Conservation (phyloP, 1,284 basidiomycete species). For the Cerrena zonata region DNA sequence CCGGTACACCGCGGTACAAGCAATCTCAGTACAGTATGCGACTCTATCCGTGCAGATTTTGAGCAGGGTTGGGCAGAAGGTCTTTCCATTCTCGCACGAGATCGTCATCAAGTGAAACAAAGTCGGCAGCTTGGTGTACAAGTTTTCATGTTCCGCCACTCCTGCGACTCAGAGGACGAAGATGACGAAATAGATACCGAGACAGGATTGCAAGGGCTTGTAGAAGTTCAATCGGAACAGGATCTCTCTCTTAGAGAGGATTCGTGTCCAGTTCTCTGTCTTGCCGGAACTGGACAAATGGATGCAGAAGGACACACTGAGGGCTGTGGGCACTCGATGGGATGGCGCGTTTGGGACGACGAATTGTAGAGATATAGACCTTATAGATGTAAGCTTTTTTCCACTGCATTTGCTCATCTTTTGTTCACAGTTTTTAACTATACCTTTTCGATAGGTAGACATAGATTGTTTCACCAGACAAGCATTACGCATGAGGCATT, state of each 20-base stretch:
- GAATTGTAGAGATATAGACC: slow-evolving; percentile 19
- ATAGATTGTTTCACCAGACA: too few relatives aligned
- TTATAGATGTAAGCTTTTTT: too few relatives aligned
- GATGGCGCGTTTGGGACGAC: slow-evolving; percentile 27
- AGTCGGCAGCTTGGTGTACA: slow-evolving; percentile 43
- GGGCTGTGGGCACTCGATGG: slow-evolving; percentile 26
- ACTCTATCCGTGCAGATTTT: slow-evolving; percentile 42
- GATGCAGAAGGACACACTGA: slow-evolving; percentile 18
- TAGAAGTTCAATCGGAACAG: slow-evolving; percentile 35
- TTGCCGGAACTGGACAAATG: slow-evolving; percentile 32
- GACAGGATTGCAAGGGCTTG: slow-evolving; percentile 43
- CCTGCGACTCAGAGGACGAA: slow-evolving; percentile 15
- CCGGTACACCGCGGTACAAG: background rate
- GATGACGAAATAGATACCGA: slow-evolving; percentile 18
- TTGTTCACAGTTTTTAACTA: too few relatives aligned
- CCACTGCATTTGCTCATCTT: too few relatives aligned
- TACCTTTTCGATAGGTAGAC: too few relatives aligned
- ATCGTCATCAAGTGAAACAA: slow-evolving; percentile 36
- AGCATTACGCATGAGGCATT: too few relatives aligned
- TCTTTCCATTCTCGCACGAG: slow-evolving; percentile 38
- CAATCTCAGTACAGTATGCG: background rate
- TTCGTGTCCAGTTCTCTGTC: slow-evolving; percentile 40
- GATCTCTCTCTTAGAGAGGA: slow-evolving; percentile 24
- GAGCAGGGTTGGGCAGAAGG: slow-evolving; percentile 57
- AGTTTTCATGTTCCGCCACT: slow-evolving; percentile 31